A percentile compares a stretch with the other conserved stretches of the same genome.
Evolutionary conservation across 345 rosid species (phyloP).

Genomic region (Eucalyptus lansdowneana): DNA sequence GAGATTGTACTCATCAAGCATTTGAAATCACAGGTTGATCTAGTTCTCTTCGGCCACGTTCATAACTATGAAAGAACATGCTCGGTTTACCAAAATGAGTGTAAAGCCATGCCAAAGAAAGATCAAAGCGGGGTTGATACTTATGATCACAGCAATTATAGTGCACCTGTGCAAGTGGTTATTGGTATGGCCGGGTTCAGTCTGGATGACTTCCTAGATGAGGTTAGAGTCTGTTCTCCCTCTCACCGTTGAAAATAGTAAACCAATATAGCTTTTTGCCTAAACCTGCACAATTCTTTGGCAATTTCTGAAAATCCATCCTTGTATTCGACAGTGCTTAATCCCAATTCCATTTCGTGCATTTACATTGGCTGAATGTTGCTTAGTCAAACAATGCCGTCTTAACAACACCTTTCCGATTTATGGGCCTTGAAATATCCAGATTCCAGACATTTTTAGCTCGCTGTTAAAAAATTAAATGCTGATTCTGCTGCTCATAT

Average conservation of each 20-base stretch:
- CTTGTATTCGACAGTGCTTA: neutral
- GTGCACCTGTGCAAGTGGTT: constrained; percentile 45
- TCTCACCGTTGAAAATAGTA: neutral
- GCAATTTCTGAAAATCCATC: neutral
- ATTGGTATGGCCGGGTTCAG: constrained; percentile 67
- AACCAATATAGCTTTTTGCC: neutral
- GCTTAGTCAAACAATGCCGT: neutral
- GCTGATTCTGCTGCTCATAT: neutral
- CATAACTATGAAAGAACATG: constrained; percentile 70
- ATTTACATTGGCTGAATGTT: neutral
- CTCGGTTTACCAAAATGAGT: constrained; percentile 18
- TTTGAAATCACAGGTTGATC: constrained; percentile 24
- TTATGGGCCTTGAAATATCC: neutral
- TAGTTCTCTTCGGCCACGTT: constrained; percentile 54
- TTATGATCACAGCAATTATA: constrained; percentile 41
- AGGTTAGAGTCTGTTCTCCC: constrained; percentile 7
- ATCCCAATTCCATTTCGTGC: neutral
- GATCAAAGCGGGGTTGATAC: constrained; percentile 30
- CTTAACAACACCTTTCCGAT: neutral
- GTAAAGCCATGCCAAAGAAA: constrained; percentile 39
- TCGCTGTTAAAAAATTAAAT: neutral
- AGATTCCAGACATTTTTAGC: neutral
- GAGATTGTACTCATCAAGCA: neutral
- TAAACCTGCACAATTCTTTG: neutral
- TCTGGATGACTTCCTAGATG: constrained; percentile 18